Evolutionary conservation across 148 eudicot genomes (phyloP), one percentile per base, ranked within the genome.

Genomic region (Spergularia bocconei): DNA sequence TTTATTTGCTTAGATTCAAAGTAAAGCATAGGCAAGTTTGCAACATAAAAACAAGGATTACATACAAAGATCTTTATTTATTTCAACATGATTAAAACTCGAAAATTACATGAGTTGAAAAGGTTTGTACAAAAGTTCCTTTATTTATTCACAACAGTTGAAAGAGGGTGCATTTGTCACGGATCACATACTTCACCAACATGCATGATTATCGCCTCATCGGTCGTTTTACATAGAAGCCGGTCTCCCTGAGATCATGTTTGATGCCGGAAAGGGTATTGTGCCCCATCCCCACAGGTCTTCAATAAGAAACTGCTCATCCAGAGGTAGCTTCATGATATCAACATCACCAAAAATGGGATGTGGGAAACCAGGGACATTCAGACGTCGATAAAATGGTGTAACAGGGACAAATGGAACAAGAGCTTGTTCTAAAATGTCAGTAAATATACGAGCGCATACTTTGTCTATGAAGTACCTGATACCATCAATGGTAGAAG

Each of bases 301-400:
- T 50, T 67, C 77, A 67, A 67, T 17, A 1, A 7, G 55, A 67
- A 67, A 60, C 2, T 10, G n/a, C 47, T 73, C 69, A 51, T 33
- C 1, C 21, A 47, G 9, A 4, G 73, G 77, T 15, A 79, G 41
- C 2, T 79, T 79, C 1, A 60, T 8, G 20, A 79, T 59, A 25
- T 61, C 65, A 13, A 73, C 19, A 67, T 73, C 20, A 11, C 73
- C 77, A 7, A 79, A 73, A 19, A 60, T 51, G 7, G 77, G 77
- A 79, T 73, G 81, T 17, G 73, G 77, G 17, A 79, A 79, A 53
- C 81, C 81, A 19, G 33, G 55, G 52, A 79, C 23, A 48, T 9
- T 53, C 11, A 73, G 4, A 61, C 29, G 81, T 0, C 73, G 52
- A 60, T 73, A 73, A 3, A 6, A 20, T 6, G 7, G 72, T 52